Evolutionary conservation across 306 rosid genomes (phyloP), one percentile per base, ranked within the genome.

Genomic region (Luffa acutangula): DNA sequence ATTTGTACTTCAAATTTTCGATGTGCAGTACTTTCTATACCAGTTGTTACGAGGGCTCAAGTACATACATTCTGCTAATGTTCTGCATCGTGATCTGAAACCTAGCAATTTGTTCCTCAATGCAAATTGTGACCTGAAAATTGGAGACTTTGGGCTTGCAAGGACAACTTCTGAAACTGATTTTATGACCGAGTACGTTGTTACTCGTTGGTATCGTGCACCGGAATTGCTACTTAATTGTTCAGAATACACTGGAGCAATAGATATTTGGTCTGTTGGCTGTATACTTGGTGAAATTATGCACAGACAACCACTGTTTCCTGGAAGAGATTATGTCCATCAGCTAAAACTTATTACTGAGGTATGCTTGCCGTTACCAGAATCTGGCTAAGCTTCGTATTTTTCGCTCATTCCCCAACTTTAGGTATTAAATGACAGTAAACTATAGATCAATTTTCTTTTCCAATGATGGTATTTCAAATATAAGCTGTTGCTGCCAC

Each of bases 141-240:
- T 95, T 82, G 97, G 90, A 65, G 98, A 95, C 86, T 95, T 95
- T 34, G 98, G 98, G 79, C 98, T 95, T 64, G 98, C 97, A 78
- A 89, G 98, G 89, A 95, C 98, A 84, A 95, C 98, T 65, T 95
- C 97, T 10, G 98, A 95, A 83, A 95, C 97, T 79, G 98, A 93
- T 90, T 95, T 95, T 84, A 95, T 95, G 98, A 95, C 97, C 0
- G 97, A 95, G 90, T 95, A 95, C 52, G 98, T 92, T 85, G 97
- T 94, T 82, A 94, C 98, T 81, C 90, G 98, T 42, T 94, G 98
- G 98, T 94, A 92, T 65, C 93, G 97, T 20, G 98, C 98, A 58
- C 98, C 97, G 0, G 97, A 95, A 62, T 82, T 95, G 83, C 97
- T 95, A 45, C 98, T 95, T 77, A 95, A 92, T 83, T 92, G 97